Percentiles rank a stretch among this genome's conserved stretches.
phyloP scores from a whole-genome alignment of 2,329 filamentous ascomycete genomes.

The Pseudogymnoascus sp. region DNA sequence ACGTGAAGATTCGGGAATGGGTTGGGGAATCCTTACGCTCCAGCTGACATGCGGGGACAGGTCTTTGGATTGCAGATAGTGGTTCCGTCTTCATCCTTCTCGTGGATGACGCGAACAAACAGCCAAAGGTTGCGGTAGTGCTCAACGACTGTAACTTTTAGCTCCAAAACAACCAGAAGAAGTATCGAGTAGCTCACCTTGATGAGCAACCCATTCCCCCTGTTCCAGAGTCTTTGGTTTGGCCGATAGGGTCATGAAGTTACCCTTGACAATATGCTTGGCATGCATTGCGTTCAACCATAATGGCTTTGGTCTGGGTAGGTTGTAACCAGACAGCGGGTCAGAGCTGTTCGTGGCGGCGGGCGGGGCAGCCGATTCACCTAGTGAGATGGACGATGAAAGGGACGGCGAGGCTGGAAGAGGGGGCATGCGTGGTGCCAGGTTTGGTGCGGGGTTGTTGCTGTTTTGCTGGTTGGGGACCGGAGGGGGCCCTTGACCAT shows the following conservation, averaged over 20 bases:
- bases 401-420: conserved; percentile 56
- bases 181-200: conserved; percentile 50
- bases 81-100: conserved; percentile 68
- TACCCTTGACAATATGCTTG: conserved; percentile 88
- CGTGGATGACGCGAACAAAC: conserved; percentile 81
- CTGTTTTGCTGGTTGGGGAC: conserved; percentile 37
- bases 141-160: conserved; percentile 61
- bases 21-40: conserved; percentile 56
- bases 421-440: conserved; percentile 52
- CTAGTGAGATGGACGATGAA: conserved; percentile 60
- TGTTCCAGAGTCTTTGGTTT: conserved; percentile 89
- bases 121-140: conserved; percentile 84
- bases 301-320: conserved; percentile 59
- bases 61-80: conserved; percentile 76
- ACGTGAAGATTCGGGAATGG: background rate
- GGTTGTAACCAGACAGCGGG: conserved; percentile 50
- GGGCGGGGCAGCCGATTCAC: conserved; percentile 37
- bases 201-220: conserved; percentile 92
- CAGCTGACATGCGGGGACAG: conserved; percentile 91
- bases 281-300: conserved; percentile 70
- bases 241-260: conserved; percentile 92
- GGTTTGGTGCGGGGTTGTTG: conserved; percentile 43
- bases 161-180: background rate
- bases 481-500: conserved; percentile 41
- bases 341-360: conserved; percentile 40